Percentiles rank a stretch among this genome's conserved stretches.
These are phyloP conservation scores for Gaultheria prostrata DNA, from an alignment of 148 eudicot species.

Conservation along the genomic window DNA sequence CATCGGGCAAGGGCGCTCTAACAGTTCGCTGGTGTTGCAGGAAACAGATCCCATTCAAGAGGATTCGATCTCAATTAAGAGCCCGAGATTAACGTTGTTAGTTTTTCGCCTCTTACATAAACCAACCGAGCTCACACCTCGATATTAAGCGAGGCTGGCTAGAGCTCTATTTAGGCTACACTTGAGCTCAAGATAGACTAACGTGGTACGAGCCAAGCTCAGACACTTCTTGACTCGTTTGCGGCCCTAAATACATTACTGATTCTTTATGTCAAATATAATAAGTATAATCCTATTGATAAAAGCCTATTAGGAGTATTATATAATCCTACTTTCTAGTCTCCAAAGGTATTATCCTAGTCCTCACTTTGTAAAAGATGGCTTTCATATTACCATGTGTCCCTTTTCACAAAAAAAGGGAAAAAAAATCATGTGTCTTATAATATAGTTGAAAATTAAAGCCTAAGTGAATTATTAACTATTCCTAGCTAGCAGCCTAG, in stretches of 20 bases:
- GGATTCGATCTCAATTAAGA: no score
- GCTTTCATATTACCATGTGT: neutral
- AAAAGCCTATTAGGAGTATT: neutral
- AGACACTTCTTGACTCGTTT: neutral
- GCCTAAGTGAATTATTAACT: neutral
- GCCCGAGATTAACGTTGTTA: no score
- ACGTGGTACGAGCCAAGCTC: neutral
- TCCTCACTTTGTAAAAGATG: neutral
- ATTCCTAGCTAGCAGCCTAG: no score
- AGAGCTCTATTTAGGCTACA: no score
- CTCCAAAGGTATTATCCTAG: neutral
- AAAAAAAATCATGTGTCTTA: no score
- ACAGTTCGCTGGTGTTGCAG: no score
- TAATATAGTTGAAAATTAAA: neutral
- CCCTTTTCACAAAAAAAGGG: neutral
- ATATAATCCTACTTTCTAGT: neutral
- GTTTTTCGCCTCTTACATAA: no score
- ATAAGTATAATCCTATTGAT: neutral
- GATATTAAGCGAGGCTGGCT: neutral
- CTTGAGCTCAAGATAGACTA: neutral
- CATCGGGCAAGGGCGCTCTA: no score
- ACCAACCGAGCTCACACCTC: neutral
- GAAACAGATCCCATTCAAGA: no score
- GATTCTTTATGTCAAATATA: neutral
- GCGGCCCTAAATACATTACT: neutral